A percentile compares a stretch with the other conserved stretches of the same genome.
phyloP scores from a whole-genome alignment of 2,329 filamentous ascomycete species.

The Hirsutella thompsonii region DNA sequence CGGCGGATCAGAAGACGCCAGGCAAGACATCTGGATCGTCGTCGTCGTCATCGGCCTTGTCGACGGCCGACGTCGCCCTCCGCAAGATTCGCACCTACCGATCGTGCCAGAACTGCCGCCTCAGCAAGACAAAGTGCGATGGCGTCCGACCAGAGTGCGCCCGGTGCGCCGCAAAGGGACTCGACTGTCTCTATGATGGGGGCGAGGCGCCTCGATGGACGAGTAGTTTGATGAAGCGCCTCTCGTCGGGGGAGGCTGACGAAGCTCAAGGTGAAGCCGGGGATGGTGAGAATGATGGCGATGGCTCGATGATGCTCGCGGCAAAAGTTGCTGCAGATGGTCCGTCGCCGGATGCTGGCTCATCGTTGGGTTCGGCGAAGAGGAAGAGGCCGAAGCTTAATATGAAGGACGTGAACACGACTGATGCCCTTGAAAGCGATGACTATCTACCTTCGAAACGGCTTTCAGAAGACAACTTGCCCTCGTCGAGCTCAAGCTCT shows the following conservation, averaged over 20 bases:
- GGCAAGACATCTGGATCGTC: slow-evolving; percentile 8
- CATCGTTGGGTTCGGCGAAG: not conserved
- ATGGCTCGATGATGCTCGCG: not conserved
- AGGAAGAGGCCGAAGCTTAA: not conserved
- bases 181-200: slow-evolving; percentile 25
- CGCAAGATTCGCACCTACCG: slow-evolving; percentile 27
- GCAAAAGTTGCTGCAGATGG: not conserved
- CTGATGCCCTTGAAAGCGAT: not conserved
- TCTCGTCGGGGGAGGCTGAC: not conserved
- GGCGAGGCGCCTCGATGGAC: slow-evolving; percentile 24
- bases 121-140: slow-evolving; percentile 29
- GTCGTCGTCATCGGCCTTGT: slow-evolving; percentile 11
- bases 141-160: slow-evolving; percentile 26
- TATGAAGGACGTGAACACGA: not conserved
- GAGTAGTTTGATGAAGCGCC: slow-evolving; percentile 15
- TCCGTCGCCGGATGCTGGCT: not conserved
- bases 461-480: not conserved
- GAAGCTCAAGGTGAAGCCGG: slow-evolving; percentile 2
- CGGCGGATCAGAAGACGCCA: too few species aligned
- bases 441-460: not conserved
- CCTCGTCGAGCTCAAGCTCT: not conserved
- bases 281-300: not conserved
- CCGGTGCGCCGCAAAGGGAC: slow-evolving; percentile 18
- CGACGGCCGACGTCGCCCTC: slow-evolving; percentile 16
- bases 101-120: slow-evolving; percentile 24